Evolutionary conservation across 257 asterid species (phyloP).

Genomic region (Solanum appendiculatum): DNA sequence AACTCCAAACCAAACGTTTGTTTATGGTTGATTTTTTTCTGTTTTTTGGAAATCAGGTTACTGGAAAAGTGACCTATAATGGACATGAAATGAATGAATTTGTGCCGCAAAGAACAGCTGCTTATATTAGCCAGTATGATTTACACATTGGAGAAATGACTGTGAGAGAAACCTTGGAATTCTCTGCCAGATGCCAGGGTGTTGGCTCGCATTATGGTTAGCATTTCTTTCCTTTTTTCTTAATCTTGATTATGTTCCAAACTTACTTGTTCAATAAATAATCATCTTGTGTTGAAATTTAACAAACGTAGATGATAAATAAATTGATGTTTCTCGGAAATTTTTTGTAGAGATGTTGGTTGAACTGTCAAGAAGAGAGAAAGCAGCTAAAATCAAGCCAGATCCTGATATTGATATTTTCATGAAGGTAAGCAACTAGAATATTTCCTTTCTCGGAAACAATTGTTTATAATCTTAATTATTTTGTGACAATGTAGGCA

Average conservation of each 20-base stretch:
- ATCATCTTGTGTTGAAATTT: background rate
- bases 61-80: conserved; percentile 54
- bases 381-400: conserved; percentile 37
- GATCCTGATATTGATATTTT: conserved; percentile 37
- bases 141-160: conserved; percentile 66
- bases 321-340: background rate
- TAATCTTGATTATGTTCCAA: background rate
- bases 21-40: background rate
- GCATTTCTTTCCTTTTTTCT: background rate
- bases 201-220: conserved; percentile 64
- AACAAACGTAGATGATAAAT: background rate
- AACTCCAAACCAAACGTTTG: background rate
- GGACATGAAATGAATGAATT: conserved; percentile 55
- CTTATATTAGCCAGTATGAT: conserved; percentile 60
- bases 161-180: conserved; percentile 60
- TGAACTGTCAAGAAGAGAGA: conserved; percentile 43
- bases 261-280: background rate
- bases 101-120: conserved; percentile 49
- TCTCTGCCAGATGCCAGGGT: conserved; percentile 67
- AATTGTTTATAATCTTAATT: background rate
- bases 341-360: conserved; percentile 53
- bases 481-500: conserved; percentile 23
- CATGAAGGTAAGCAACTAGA: conserved; percentile 30
- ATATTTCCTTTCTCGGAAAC: background rate
- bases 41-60: conserved; percentile 7